Base-by-base conservation (phyloP, 257 asterid genomes). In the Fraxinus cuspidata region DNA sequence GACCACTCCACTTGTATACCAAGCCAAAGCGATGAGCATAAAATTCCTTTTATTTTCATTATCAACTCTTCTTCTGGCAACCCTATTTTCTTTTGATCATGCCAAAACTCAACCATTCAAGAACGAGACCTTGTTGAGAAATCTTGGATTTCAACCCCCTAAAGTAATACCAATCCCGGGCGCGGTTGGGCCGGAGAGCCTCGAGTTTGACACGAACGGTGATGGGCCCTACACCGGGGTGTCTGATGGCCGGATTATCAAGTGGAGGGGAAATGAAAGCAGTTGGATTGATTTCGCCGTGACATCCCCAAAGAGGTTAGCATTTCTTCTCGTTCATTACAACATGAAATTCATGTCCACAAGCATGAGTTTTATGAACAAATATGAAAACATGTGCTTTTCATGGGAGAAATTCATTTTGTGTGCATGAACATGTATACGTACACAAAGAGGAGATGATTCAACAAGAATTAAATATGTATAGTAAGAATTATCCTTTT, bases 201-300 rank as follows among this genome's bases (percentile, higher is more conserved):
- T 91, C 38, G 85, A 90, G 0, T 89, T 90, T 49, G 92, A 86
- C 23, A 47, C 73, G 1, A 23, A 12, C 56, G 93, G 91, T 10
- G 87, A 78, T 21, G 95, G 97, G 4, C 97, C 95, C 25, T 91
- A 85, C 84, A 85, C 93, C 28, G 91, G 97, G 1, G 89, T 91
- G 1, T 90, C 95, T 21, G 95, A 90, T 28, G 97, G 97, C 38
- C 83, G 93, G 82, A 86, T 91, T 0, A 78, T 91, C 77, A 91
- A 82, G 82, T 91, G 97, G 95, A 75, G 6, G 69, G 71, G 64
- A 0, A 82, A 84, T 44, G 89, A 90, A 53, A 86, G 84, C 81
- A 88, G 92, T 21, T 91, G 92, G 93, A 77, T 83, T 3, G 91
- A 91, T 78, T 91, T 91, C 56, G 91, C 93, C 66, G 80, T 88